phyloP scores from a whole-genome alignment of 75 land plant genomes.

The Cryptomeria japonica region DNA sequence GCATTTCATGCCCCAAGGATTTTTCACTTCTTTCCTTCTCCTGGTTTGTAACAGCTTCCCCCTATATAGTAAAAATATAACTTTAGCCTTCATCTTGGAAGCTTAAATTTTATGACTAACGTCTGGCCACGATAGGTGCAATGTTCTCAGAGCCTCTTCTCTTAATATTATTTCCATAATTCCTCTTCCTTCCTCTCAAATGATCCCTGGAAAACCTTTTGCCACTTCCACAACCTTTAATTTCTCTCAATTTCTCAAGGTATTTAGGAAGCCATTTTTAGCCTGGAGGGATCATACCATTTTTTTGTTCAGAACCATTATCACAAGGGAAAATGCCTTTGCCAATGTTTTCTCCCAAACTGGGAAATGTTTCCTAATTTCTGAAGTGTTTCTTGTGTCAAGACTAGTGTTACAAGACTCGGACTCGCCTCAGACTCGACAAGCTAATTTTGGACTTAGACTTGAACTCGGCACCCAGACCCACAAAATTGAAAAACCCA shows the following conservation, averaged over 20 bases:
- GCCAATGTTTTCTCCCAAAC: too few relatives aligned
- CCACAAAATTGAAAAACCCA: too few relatives aligned
- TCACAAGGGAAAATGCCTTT: too few relatives aligned
- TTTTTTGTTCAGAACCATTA: background rate
- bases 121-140: background rate
- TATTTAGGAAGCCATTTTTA: background rate
- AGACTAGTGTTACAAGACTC: too few relatives aligned
- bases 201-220: background rate
- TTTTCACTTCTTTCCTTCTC: background rate
- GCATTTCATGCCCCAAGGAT: background rate
- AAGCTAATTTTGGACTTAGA: too few relatives aligned
- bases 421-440: too few relatives aligned
- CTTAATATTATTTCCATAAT: background rate
- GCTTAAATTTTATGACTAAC: background rate
- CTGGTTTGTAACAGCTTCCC: background rate
- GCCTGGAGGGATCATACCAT: background rate
- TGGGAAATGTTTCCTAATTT: too few relatives aligned
- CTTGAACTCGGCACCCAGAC: too few relatives aligned
- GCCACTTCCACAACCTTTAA: background rate
- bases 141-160: background rate
- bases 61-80: background rate
- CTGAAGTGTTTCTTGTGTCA: too few relatives aligned
- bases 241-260: background rate
- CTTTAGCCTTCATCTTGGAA: background rate
- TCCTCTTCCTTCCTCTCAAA: background rate